Percentiles rank a stretch among this genome's conserved stretches.
Conservation (phyloP, 2,329 filamentous ascomycete genomes). For the Penicillium crustosum region DNA sequence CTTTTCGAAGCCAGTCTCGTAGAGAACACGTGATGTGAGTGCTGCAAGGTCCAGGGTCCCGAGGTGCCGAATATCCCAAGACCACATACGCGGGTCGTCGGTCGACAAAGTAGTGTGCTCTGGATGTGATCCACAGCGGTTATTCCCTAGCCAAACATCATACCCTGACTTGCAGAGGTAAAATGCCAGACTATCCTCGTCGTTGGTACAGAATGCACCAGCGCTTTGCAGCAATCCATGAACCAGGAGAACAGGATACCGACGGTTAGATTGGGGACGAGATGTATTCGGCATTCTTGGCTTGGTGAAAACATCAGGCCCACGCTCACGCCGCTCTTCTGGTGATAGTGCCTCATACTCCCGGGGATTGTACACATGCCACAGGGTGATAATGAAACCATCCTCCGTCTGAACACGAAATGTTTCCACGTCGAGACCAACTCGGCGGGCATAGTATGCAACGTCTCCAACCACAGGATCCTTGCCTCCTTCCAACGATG, state of each 20-base stretch:
- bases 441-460: slow-evolving; percentile 79
- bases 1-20: slow-evolving; percentile 79
- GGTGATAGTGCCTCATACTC: slow-evolving; percentile 62
- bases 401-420: slow-evolving; percentile 90
- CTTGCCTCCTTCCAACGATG: slow-evolving; percentile 74
- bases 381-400: slow-evolving; percentile 84
- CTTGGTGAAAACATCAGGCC: slow-evolving; percentile 62
- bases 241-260: slow-evolving; percentile 80
- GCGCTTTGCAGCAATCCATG: slow-evolving; percentile 86
- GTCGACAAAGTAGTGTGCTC: slow-evolving; percentile 70
- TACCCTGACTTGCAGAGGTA: slow-evolving; percentile 89
- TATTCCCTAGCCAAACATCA: slow-evolving; percentile 95
- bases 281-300: slow-evolving; percentile 30
- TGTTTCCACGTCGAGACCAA: slow-evolving; percentile 81
- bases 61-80: slow-evolving; percentile 95
- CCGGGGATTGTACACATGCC: slow-evolving; percentile 83
- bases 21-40: slow-evolving; percentile 73
- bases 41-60: slow-evolving; percentile 85
- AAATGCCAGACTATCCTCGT: slow-evolving; percentile 86
- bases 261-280: slow-evolving; percentile 23
- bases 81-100: slow-evolving; percentile 88
- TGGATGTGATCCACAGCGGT: slow-evolving; percentile 81
- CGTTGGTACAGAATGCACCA: slow-evolving; percentile 85
- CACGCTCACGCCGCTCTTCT: slow-evolving; percentile 47
- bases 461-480: slow-evolving; percentile 79